Base-by-base conservation (phyloP, 2,329 filamentous ascomycete species). In the Dothideomycetes sp. region DNA sequence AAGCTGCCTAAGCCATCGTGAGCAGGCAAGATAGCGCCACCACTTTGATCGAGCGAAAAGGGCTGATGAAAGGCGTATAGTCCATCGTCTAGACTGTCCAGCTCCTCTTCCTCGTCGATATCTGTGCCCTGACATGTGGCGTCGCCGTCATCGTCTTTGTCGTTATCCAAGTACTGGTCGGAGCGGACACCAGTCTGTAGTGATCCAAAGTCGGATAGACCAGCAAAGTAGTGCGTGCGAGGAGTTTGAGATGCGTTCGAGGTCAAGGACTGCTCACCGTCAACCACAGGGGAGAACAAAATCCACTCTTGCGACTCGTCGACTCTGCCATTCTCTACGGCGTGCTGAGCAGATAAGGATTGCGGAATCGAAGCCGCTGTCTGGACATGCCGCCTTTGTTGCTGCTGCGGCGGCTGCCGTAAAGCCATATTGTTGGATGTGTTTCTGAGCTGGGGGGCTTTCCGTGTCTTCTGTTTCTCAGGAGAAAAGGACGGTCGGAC, bases 1-100 rank as follows among this genome's bases (percentile, higher is more conserved):
- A 98, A 98, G 5, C 82, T 84, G 4, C 91, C 91, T 32, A 96
- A 64, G 2, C 91, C 91, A 67, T 98, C 88, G 56, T 98, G 91
- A 1, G 80, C 77, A 0, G 91, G 91, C n/a, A 98, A 72, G 2
- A 94, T 76, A 0, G 84, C 78, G 13, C 72, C 69, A 15, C 76
- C 68, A 48, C 75, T 77, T 32, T 75, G 67, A 42, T 74, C 67
- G 49, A 69, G 54, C 44, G 68, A 71, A 6, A 71, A 67, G 5
- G 68, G 43, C 28, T 52, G 78, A 37, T 86, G 78, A 56, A 95
- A 95, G 30, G 87, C 88, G 49, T 88, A 82, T 1, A 96, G 70
- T 40, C 93, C 88, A 56, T 89, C 88, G 58, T 96, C 89, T 28
- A 96, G 71, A 57, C 87, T 94, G 59, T 98, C 91, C 31, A 96